A percentile compares a stretch with the other conserved stretches of the same genome.
These are phyloP conservation scores for Wakefieldia striispora DNA, from an alignment of 768 basidiomycete species.

Conservation along the genomic window DNA sequence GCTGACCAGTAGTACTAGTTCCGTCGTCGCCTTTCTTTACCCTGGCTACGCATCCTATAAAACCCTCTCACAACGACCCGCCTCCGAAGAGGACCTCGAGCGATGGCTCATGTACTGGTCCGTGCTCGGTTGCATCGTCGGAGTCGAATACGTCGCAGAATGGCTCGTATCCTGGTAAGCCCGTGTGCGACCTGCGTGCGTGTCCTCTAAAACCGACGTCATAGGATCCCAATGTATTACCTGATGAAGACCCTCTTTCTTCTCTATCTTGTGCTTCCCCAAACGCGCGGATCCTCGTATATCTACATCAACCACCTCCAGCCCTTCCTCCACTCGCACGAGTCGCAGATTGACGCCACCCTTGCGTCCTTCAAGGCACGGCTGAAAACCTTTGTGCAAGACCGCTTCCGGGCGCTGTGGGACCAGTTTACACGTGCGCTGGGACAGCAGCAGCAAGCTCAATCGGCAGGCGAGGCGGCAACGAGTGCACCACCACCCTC, in stretches of 20 bases:
- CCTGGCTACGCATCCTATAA: slow-evolving; percentile 98
- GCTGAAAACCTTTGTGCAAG: slow-evolving; percentile 63
- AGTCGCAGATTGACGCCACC: slow-evolving; percentile 79
- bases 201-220: slow-evolving; percentile 6
- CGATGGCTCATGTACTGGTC: slow-evolving; percentile 98
- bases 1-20: slow-evolving; percentile 38
- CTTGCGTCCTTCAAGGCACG: slow-evolving; percentile 63
- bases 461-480: slow-evolving; percentile 20
- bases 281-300: slow-evolving; percentile 84
- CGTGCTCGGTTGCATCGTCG: slow-evolving; percentile 80
- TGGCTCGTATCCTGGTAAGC: slow-evolving; percentile 85
- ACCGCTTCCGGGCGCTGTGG: slow-evolving; percentile 63
- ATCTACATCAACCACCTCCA: slow-evolving; percentile 78
- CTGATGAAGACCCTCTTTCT: slow-evolving; percentile 79
- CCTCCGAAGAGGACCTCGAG: slow-evolving; percentile 81
- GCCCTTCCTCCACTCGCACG: slow-evolving; percentile 81
- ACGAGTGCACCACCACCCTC: slow-evolving; percentile 45
- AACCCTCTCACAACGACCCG: slow-evolving; percentile 82
- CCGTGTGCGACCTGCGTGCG: slow-evolving; percentile 3
- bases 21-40: slow-evolving; percentile 80
- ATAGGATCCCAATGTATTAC: slow-evolving; percentile 89
- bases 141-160: slow-evolving; percentile 79
- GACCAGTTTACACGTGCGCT: slow-evolving; percentile 53
- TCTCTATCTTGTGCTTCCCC: slow-evolving; percentile 87
- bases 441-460: slow-evolving; percentile 39